Evolutionary conservation across 164 flowering plant genomes (phyloP).

Genomic region (Paratinospora sagittata): DNA sequence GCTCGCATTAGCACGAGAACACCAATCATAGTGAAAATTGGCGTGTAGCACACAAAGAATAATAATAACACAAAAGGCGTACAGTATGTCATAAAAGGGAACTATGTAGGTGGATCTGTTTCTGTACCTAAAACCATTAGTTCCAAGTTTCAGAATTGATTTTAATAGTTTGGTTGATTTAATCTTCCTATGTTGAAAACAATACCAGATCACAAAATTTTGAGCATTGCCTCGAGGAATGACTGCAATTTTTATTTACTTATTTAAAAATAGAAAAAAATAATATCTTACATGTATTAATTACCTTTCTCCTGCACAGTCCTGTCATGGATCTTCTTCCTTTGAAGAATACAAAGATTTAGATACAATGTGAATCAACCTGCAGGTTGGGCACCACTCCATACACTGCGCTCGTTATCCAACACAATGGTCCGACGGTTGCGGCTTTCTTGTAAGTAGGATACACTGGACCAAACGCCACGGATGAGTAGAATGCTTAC

Average conservation of each 20-base stretch:
- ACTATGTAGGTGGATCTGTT: too few relatives aligned
- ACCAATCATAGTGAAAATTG: too few relatives aligned
- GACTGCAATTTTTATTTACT: not conserved
- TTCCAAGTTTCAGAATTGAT: not conserved
- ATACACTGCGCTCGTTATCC: conserved; percentile 37
- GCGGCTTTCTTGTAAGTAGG: conserved; percentile 56
- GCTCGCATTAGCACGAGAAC: too few relatives aligned
- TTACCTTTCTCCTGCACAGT: not conserved
- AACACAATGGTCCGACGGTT: conserved; percentile 22
- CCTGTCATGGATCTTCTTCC: not conserved
- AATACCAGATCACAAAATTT: not conserved
- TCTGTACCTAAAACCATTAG: too few relatives aligned
- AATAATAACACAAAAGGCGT: too few relatives aligned
- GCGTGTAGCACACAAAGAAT: too few relatives aligned
- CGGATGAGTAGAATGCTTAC: conserved; percentile 72
- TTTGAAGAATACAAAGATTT: not conserved
- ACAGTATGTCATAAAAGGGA: too few relatives aligned
- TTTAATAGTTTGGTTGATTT: not conserved
- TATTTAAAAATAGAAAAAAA: not conserved
- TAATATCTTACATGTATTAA: not conserved
- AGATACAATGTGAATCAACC: conserved; percentile 24
- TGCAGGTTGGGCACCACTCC: conserved; percentile 57
- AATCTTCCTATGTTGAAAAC: not conserved
- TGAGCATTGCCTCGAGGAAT: too few relatives aligned
- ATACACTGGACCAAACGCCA: conserved; percentile 60